Base-by-base conservation (phyloP, 768 basidiomycete genomes). In the Cubamyces lactineus region DNA sequence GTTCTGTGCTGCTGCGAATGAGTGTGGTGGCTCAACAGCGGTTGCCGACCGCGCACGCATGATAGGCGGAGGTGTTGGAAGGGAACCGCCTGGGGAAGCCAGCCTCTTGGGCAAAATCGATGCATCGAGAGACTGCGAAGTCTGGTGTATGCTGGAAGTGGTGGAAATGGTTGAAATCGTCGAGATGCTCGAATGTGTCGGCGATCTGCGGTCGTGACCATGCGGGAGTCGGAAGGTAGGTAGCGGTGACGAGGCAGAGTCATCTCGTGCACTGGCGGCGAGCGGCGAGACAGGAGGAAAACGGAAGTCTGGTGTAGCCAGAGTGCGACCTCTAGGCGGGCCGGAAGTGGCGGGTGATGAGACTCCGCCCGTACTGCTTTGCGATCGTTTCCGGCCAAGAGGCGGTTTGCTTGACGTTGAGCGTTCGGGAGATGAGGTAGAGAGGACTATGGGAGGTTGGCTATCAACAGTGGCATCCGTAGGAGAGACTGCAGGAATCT, bases 61-160 rank as follows among this genome's bases (percentile, higher is more conserved):
- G 13, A 77, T 59, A 0, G 67, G 57, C 0, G 75, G 66, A 3
- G 72, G 69, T 2, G 69, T 58, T 0, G 76, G 75, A 3, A 74
- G 65, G n/a, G 74, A 69, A 16, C 70, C 67, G 1, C 61, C 73
- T 15, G 77, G 71, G 13, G 73, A 66, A 1, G 68, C 66, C 6
- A 69, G 55, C 1, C 69, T 67, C 40, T 67, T 62, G 51, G 62
- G 70, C 56, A 63, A 63, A 19, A 60, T 71, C 56, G 79, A 71
- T 0, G 75, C 78, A 68, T 87, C 86, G 21, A 87, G 72, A 0
- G 86, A 87, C 65, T 78, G 79, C 15, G 85, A 83, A 40, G 84
- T 79, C 63, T 82, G 86, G 70, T 85, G 86, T 56, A 66, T 74
- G 19, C 76, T 72, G 5, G 76, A 75, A 1, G 65, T 49, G 21